Percentiles rank a stretch among this genome's conserved stretches.
Conservation (phyloP, 371 early-diverging fungal genomes). For the Cokeromyces recurvatus region DNA sequence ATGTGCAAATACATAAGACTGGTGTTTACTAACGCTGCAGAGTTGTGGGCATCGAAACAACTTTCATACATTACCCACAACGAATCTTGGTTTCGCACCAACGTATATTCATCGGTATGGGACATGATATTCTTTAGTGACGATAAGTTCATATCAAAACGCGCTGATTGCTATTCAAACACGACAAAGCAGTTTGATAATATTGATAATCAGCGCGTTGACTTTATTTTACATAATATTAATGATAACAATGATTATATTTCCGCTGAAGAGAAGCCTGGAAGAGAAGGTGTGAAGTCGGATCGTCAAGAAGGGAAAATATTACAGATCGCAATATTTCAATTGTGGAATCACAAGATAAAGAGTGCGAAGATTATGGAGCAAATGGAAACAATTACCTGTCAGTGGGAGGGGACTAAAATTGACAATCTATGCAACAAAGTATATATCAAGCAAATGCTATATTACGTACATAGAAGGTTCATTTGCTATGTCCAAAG, state of each 20-base stretch:
- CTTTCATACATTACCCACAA: neutral
- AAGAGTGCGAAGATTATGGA: neutral
- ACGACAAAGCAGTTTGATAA: neutral
- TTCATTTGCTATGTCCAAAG: neutral
- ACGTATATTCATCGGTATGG: neutral
- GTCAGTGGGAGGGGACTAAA: conserved; percentile 7
- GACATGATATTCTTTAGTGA: neutral
- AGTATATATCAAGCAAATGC: neutral
- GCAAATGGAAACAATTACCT: conserved; percentile 3
- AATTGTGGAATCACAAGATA: neutral
- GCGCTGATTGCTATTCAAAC: neutral
- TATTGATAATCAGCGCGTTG: conserved; percentile 1
- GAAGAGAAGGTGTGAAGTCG: neutral
- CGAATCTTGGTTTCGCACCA: neutral
- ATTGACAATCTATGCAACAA: conserved; percentile 2
- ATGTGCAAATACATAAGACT: conserved; percentile 1
- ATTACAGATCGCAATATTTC: too few species aligned
- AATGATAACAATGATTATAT: conserved; percentile 1
- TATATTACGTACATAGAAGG: conserved; percentile 2
- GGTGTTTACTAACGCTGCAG: neutral
- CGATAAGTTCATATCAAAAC: too few species aligned
- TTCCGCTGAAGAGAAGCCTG: conserved; percentile 6
- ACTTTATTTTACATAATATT: conserved; percentile 3
- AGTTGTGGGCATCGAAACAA: neutral
- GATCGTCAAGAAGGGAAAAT: neutral